A percentile compares a stretch with the other conserved stretches of the same genome.
phyloP scores from a whole-genome alignment of 2,329 filamentous ascomycete species.

The Fusarium sp. region DNA sequence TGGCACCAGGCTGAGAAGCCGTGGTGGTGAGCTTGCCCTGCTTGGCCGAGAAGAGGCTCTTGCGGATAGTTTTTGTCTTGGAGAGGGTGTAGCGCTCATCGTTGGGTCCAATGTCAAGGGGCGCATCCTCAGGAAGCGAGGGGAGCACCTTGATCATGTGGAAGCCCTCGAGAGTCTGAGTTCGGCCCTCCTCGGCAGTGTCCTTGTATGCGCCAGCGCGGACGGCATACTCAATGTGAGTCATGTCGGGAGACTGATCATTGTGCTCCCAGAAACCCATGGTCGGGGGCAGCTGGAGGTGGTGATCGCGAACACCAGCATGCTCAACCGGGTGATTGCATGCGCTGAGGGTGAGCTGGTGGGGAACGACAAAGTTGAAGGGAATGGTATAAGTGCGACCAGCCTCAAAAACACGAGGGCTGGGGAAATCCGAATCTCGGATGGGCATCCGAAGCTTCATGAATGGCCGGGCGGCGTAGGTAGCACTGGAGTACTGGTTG shows the following conservation, averaged over 20 bases:
- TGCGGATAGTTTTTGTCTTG: constrained; percentile 66
- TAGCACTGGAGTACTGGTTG: constrained; percentile 60
- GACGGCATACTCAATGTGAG: constrained; percentile 65
- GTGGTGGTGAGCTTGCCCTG: constrained; percentile 62
- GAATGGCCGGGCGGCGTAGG: constrained; percentile 64
- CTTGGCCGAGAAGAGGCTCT: constrained; percentile 64
- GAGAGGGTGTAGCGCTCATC: constrained; percentile 64
- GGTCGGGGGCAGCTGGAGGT: constrained; percentile 66
- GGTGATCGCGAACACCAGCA: constrained; percentile 62
- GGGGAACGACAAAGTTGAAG: constrained; percentile 71
- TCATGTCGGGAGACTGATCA: constrained; percentile 68
- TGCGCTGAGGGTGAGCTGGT: constrained; percentile 67
- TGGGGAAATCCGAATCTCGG: constrained; percentile 59
- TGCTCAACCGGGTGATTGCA: constrained; percentile 64
- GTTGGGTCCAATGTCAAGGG: constrained; percentile 60
- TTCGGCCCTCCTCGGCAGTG: constrained; percentile 34
- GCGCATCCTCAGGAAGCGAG: constrained; percentile 61
- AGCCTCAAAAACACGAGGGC: constrained; percentile 60
- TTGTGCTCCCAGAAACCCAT: constrained; percentile 66
- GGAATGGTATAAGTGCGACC: constrained; percentile 63
- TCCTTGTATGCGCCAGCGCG: constrained; percentile 58
- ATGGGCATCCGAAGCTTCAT: constrained; percentile 69
- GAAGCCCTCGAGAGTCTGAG: constrained; percentile 56
- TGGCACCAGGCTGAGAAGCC: constrained; percentile 60
- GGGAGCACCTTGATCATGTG: constrained; percentile 67